A percentile compares a stretch with the other conserved stretches of the same genome.
phyloP scores from a whole-genome alignment of 371 early-diverging fungal genomes.

The Blakeslea trispora region DNA sequence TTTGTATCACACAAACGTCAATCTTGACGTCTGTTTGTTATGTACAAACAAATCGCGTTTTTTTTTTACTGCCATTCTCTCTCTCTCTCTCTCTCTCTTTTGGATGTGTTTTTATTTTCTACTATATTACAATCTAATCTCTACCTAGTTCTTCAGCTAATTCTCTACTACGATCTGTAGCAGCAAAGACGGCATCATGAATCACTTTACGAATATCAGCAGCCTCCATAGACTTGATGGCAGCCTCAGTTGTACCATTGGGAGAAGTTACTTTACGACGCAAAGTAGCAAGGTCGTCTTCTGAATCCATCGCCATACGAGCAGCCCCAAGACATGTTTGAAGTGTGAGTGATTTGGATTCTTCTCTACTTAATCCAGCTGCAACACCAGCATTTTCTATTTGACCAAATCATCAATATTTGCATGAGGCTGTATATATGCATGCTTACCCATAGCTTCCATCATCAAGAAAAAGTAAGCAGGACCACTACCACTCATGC shows the following conservation, averaged over 20 bases:
- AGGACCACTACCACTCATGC: constrained; percentile 88
- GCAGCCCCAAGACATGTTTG: constrained; percentile 93
- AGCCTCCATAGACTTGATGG: constrained; percentile 74
- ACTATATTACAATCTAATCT: constrained; percentile 23
- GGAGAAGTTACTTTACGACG: constrained; percentile 90
- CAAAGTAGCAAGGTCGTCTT: constrained; percentile 78
- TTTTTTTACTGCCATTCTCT: no score
- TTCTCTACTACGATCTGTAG: constrained; percentile 69
- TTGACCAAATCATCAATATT: background rate
- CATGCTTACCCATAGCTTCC: constrained; percentile 73
- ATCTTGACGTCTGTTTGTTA: background rate
- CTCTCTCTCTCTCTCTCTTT: no score
- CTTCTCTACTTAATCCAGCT: constrained; percentile 74
- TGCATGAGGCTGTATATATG: background rate
- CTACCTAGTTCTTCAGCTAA: constrained; percentile 70
- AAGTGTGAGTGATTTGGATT: constrained; percentile 78
- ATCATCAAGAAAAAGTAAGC: constrained; percentile 93
- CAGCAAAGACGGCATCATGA: constrained; percentile 67
- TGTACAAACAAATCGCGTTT: no score
- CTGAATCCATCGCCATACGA: constrained; percentile 76
- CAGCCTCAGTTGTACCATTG: constrained; percentile 93
- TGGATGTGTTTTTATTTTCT: constrained; percentile 2
- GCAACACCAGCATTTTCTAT: constrained; percentile 75
- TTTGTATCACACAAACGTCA: background rate
- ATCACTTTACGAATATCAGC: constrained; percentile 61